Evolutionary conservation across 495 filamentous ascomycete genomes (phyloP), one percentile per base, ranked within the genome.

Genomic region (Penicillium mononematosum): DNA sequence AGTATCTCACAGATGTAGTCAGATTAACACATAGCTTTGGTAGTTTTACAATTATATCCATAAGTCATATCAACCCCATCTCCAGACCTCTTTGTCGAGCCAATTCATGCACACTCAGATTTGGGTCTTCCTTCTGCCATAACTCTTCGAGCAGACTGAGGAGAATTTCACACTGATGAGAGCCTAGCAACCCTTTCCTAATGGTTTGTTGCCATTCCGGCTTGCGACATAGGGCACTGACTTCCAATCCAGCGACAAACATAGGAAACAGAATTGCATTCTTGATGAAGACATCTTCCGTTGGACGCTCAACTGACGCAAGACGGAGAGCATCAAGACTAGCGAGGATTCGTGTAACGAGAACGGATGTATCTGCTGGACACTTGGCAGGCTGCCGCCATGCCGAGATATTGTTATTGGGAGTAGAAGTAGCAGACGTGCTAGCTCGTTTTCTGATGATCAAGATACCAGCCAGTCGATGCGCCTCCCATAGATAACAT

Each of bases 401-500:
- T 2, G 46, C 29, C 14, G 57, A 45, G 25, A 55, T 7, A 17
- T 11, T 50, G 4, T 22, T 41, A 4, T 31, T 25, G 1, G 34
- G 34, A 38, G 12, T 36, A 9, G 10, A n/a, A 41, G 20, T 9
- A 34, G 25, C 1, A 11, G 17, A 20, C 8, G 32, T 11, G 8
- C 53, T 60, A 31, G 32, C 14, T 32, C 32, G 39, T 11, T 44
- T 50, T 19, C 67, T 67, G 38, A 66, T 56, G 11, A 58, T 51
- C 25, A 75, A 31, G 14, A 75, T 71, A 0, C 68, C 71, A n/a
- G 72, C 67, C 16, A 72, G 46, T 11, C 65, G 64, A 55, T 74
- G 60, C 1, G 70, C 67, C 56, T 74, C 71, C 72, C 72, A 75
- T 4, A 75, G 31, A 50, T 72, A 71, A 12, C 62, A 68, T 31